Percentiles rank a stretch among this genome's conserved stretches.
phyloP scores from a whole-genome alignment of 2,329 filamentous ascomycete genomes.

The Paecilomyces sp. region DNA sequence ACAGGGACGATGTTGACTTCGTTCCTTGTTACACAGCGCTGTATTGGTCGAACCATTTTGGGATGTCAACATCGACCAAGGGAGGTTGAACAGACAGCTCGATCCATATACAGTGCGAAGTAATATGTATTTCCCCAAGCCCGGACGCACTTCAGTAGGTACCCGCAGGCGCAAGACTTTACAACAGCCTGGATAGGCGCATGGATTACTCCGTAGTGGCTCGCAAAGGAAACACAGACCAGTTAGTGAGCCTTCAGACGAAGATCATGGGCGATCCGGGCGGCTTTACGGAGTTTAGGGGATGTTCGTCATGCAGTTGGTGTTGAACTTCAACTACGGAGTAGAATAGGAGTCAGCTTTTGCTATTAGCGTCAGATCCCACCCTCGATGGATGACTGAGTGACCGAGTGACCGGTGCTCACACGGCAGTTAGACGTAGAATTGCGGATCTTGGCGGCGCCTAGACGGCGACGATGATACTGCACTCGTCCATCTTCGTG shows the following conservation, averaged over 20 bases:
- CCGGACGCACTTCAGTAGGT: not conserved
- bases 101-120: not conserved
- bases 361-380: not conserved
- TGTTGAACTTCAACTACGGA: not conserved
- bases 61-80: not conserved
- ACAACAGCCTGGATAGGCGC: not conserved
- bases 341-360: not conserved
- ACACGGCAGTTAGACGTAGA: not conserved
- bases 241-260: not conserved
- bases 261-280: not conserved
- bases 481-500: not conserved
- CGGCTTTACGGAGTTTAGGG: not conserved
- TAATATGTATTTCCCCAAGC: not conserved
- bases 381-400: not conserved
- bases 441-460: not conserved
- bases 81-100: not conserved
- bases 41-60: not conserved
- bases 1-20: not conserved
- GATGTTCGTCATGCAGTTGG: not conserved
- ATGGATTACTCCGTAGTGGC: not conserved
- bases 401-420: not conserved
- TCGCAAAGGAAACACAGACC: not conserved
- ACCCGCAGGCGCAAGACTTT: not conserved
- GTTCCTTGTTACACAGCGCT: not conserved
- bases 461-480: not conserved